Conservation (phyloP, 148 eudicot genomes). For the Beta vulgaris region DNA sequence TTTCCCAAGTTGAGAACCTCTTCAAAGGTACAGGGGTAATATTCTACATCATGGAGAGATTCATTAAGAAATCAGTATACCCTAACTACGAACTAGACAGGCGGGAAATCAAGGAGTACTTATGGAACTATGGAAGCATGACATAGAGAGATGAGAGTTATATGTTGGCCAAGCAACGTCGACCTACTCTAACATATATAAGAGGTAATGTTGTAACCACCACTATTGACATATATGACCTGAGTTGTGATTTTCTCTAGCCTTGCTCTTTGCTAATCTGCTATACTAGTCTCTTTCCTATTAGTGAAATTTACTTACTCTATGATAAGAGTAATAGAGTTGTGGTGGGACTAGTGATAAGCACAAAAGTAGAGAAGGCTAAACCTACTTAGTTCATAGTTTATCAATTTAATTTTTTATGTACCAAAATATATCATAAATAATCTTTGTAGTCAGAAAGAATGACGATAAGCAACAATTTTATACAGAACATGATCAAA, state of each 20-base stretch:
- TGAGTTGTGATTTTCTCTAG: no score
- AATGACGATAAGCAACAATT: not conserved
- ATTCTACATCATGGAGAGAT: not conserved
- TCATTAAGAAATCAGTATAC: not conserved
- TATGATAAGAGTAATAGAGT: not conserved
- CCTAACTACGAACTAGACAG: conserved; percentile 8
- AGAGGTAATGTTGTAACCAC: not conserved
- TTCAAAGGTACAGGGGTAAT: not conserved
- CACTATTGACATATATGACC: not conserved
- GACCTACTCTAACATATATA: not conserved
- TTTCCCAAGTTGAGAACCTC: not conserved
- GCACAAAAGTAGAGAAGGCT: not conserved
- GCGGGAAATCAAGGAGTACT: not conserved
- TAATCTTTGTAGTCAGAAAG: not conserved
- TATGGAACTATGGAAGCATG: not conserved
- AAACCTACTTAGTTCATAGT: not conserved
- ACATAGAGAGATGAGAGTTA: not conserved
- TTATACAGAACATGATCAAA: not conserved
- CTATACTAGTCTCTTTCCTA: not conserved
- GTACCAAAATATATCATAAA: not conserved
- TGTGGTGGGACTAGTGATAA: not conserved
- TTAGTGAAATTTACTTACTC: not conserved
- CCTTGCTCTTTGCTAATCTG: not conserved
- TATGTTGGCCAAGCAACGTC: not conserved
- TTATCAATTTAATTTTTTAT: not conserved